Conservation (phyloP, 2,329 filamentous ascomycete species). For the Fusarium sp. region DNA sequence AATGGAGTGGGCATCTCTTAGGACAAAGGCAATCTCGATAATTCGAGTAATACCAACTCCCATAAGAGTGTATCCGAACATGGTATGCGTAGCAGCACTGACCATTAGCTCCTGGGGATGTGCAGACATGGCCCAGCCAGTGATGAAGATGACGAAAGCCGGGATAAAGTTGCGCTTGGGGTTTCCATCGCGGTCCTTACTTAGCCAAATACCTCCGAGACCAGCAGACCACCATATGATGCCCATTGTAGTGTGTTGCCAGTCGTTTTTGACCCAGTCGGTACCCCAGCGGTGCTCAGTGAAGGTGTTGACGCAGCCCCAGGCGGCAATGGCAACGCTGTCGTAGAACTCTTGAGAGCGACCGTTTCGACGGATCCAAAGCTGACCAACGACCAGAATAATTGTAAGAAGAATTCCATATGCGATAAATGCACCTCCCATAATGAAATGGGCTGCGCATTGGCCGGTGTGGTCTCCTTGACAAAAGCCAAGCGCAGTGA, state of each 20-base stretch:
- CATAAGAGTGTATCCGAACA: conserved; percentile 98
- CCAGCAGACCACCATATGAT: conserved; percentile 98
- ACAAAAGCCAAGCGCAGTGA: conserved; percentile 92
- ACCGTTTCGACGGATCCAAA: conserved; percentile 84
- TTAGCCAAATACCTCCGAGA: conserved; percentile 91
- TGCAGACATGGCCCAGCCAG: conserved; percentile 94
- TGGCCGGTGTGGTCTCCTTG: conserved; percentile 91
- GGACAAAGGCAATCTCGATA: conserved; percentile 90
- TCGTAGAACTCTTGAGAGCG: conserved; percentile 98
- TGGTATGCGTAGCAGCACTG: conserved; percentile 86
- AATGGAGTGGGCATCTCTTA: conserved; percentile 76
- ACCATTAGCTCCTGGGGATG: conserved; percentile 88
- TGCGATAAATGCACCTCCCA: conserved; percentile 95
- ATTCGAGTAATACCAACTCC: conserved; percentile 84
- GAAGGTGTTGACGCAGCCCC: conserved; percentile 98
- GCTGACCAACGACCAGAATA: conserved; percentile 86
- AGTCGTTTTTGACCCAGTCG: conserved; percentile 90
- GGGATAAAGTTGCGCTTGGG: conserved; percentile 95
- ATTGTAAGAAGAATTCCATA: conserved; percentile 92
- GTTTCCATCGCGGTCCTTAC: conserved; percentile 81
- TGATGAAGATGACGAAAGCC: conserved; percentile 89
- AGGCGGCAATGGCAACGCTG: conserved; percentile 87
- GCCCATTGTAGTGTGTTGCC: conserved; percentile 99
- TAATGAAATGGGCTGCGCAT: conserved; percentile 97
- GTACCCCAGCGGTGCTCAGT: conserved; percentile 96